A percentile compares a stretch with the other conserved stretches of the same genome.
Evolutionary conservation across 139 green algal genomes (phyloP).

Genomic region (Picochlorum costavermella): DNA sequence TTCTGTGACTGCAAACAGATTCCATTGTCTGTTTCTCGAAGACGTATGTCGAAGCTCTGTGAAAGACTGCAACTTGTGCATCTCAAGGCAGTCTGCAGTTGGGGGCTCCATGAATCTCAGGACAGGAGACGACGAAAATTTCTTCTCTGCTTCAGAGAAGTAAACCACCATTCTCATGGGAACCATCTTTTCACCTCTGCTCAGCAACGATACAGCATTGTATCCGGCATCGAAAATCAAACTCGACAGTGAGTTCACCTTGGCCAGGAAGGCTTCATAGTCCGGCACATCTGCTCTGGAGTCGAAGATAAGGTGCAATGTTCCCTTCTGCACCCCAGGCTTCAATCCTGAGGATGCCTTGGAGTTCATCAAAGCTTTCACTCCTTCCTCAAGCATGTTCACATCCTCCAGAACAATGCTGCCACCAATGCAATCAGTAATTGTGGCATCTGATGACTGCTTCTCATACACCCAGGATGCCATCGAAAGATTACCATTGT

Average conservation of each 20-base stretch:
- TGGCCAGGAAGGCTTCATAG: constrained; percentile 21
- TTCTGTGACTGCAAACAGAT: constrained; percentile 73
- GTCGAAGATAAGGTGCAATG: constrained; percentile 42
- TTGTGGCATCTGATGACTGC: constrained; percentile 9
- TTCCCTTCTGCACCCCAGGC: constrained; percentile 13
- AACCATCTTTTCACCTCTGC: constrained; percentile 25
- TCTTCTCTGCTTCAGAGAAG: not conserved
- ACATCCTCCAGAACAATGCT: constrained; percentile 40
- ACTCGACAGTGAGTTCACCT: constrained; percentile 10
- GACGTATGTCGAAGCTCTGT: constrained; percentile 37
- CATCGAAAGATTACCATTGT: not conserved
- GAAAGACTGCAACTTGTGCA: constrained; percentile 48
- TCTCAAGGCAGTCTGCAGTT: constrained; percentile 67
- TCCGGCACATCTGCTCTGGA: too few relatives aligned
- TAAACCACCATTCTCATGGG: constrained; percentile 49
- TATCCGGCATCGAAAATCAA: constrained; percentile 26
- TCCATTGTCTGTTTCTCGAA: constrained; percentile 85
- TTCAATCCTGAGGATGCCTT: constrained; percentile 17
- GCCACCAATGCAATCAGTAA: constrained; percentile 23
- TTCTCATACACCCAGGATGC: constrained; percentile 45
- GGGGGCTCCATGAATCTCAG: constrained; percentile 44
- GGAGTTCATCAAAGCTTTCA: constrained; percentile 15
- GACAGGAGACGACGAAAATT: constrained; percentile 36
- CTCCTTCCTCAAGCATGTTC: constrained; percentile 23
- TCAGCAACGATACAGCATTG: constrained; percentile 32